Percentiles rank a stretch among this genome's conserved stretches.
Conservation (phyloP, 2,329 filamentous ascomycete genomes). For the Escovopsis sp. region DNA sequence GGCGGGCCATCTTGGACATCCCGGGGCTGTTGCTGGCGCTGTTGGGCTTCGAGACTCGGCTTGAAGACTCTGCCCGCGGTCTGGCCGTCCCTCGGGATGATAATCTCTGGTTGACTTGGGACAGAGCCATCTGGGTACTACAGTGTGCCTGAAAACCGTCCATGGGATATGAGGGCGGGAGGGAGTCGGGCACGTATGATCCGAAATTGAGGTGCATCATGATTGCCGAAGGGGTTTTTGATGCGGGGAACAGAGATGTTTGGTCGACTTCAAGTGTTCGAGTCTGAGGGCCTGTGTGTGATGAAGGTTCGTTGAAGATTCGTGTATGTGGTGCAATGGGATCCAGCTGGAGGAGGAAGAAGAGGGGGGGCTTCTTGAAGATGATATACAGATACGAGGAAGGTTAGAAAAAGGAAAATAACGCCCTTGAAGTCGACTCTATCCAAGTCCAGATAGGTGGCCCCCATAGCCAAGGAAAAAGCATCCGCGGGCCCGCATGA, state of each 20-base stretch:
- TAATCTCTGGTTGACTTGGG: conserved; percentile 30
- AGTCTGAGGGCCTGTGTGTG: background rate
- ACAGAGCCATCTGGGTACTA: conserved; percentile 33
- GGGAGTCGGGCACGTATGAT: conserved; percentile 10
- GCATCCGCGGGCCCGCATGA: conserved; percentile 2
- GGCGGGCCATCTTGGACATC: conserved; percentile 31
- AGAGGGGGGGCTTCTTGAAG: background rate
- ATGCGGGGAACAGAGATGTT: no score
- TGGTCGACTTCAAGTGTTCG: background rate
- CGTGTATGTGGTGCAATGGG: no score
- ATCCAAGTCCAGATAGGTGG: conserved; percentile 1
- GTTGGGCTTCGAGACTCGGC: conserved; percentile 48
- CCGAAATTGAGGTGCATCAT: conserved; percentile 19
- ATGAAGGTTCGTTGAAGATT: background rate
- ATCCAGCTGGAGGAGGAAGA: background rate
- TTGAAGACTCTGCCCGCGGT: conserved; percentile 32
- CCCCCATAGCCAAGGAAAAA: conserved; percentile 2
- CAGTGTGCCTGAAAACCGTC: conserved; percentile 33
- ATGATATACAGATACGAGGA: conserved; percentile 1
- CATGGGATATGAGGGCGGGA: conserved; percentile 13
- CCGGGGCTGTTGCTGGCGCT: conserved; percentile 57
- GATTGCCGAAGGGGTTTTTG: conserved; percentile 6
- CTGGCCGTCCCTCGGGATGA: conserved; percentile 35
- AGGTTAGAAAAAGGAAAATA: background rate
- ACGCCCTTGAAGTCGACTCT: background rate